These are phyloP conservation scores for Funneliformis geosporum DNA, from an alignment of 192 early-diverging fungal genomes.

Conservation along the genomic window DNA sequence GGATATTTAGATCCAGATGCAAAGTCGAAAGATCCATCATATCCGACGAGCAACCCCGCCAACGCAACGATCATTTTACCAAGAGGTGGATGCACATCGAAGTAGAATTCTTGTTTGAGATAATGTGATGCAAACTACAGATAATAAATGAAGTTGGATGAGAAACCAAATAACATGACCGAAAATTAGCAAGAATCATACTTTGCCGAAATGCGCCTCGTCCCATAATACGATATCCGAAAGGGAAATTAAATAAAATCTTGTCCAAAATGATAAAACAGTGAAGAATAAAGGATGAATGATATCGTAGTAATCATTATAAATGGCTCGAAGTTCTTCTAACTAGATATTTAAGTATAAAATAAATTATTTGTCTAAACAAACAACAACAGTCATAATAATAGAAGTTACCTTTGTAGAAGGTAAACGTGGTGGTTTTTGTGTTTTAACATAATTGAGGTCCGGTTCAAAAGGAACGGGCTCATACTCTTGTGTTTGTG, in stretches of 20 bases:
- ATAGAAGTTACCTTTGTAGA: neutral
- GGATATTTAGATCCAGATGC: conserved; percentile 80
- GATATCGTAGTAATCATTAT: conserved; percentile 50
- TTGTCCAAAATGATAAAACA: conserved; percentile 63
- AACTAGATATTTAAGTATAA: conserved; percentile 29
- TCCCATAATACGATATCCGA: conserved; percentile 74
- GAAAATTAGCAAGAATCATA: no score
- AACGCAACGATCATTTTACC: conserved; percentile 95
- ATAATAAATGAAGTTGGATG: neutral
- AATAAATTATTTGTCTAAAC: neutral
- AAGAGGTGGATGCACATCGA: conserved; percentile 97
- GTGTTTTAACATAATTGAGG: neutral
- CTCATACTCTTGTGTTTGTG: neutral
- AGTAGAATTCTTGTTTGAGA: conserved; percentile 91
- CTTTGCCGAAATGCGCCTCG: conserved; percentile 68
- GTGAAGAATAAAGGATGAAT: conserved; percentile 60
- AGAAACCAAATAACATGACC: no score
- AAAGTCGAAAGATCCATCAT: conserved; percentile 86
- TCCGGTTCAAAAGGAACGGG: neutral
- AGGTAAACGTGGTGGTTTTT: neutral
- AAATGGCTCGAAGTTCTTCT: conserved; percentile 41
- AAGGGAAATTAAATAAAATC: conserved; percentile 63
- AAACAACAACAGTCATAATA: no score
- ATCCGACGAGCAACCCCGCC: conserved; percentile 79
- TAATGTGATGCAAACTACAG: conserved; percentile 91